Evolutionary conservation across 345 rosid genomes (phyloP).

Genomic region (Salix purpurea): DNA sequence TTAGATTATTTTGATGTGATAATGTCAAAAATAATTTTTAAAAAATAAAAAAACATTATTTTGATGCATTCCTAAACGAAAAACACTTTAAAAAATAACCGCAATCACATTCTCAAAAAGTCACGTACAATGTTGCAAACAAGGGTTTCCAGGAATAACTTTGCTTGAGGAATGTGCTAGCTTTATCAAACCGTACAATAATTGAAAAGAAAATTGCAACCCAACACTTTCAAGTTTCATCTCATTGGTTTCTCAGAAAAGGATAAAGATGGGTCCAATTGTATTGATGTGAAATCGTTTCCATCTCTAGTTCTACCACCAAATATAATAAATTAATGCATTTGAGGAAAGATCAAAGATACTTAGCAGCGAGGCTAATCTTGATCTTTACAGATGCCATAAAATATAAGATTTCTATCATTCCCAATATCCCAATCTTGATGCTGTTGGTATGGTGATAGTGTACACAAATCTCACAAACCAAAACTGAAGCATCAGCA

Average conservation of each 20-base stretch:
- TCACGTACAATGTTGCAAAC: too few relatives aligned
- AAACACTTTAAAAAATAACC: too few relatives aligned
- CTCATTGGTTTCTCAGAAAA: neutral
- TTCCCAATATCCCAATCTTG: neutral
- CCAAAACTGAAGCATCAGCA: neutral
- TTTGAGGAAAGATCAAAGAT: neutral
- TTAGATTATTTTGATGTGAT: too few relatives aligned
- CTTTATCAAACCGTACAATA: too few relatives aligned
- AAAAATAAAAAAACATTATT: too few relatives aligned
- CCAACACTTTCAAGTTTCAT: neutral
- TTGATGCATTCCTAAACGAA: too few relatives aligned
- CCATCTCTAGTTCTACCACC: neutral
- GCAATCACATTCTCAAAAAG: too few relatives aligned
- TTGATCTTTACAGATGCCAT: neutral
- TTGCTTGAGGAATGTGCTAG: neutral
- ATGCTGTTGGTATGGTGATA: neutral
- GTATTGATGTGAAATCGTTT: neutral
- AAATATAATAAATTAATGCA: neutral
- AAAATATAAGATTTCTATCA: neutral
- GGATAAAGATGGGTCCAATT: neutral
- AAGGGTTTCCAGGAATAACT: too few relatives aligned
- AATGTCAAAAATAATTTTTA: too few relatives aligned
- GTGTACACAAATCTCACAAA: neutral
- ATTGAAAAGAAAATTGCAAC: neutral
- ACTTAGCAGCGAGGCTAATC: conserved; percentile 23